Percentiles rank a stretch among this genome's conserved stretches.
phyloP scores from a whole-genome alignment of 1,139 yeast species.

The Lodderomyces margitis region DNA sequence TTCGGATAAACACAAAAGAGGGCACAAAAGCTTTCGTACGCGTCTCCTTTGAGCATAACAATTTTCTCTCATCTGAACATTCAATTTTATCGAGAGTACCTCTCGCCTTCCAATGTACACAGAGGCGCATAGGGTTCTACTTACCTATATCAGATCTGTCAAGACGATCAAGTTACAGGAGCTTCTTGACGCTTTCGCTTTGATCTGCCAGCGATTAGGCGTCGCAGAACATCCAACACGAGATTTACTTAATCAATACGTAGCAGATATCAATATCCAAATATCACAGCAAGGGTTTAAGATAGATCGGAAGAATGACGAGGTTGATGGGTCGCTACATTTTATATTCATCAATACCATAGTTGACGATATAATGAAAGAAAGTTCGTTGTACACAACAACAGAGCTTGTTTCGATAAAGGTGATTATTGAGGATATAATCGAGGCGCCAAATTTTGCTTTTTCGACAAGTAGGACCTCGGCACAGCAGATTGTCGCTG shows the following conservation, averaged over 20 bases:
- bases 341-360: constrained; percentile 45
- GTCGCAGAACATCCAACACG: constrained; percentile 5
- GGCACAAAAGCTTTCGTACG: too few relatives aligned
- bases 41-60: constrained; percentile 1
- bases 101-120: constrained; percentile 8
- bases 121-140: constrained; percentile 41
- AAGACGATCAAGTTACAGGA: constrained; percentile 20
- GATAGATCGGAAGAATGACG: constrained; percentile 40
- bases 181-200: constrained; percentile 16
- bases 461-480: constrained; percentile 29
- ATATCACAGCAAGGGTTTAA: constrained; percentile 45
- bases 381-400: constrained; percentile 41
- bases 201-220: constrained; percentile 13
- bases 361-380: constrained; percentile 40
- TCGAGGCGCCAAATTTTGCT: constrained; percentile 26
- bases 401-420: constrained; percentile 52
- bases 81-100: not conserved
- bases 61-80: not conserved
- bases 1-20: not conserved
- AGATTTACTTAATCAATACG: constrained; percentile 21
- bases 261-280: constrained; percentile 39
- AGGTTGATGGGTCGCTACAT: constrained; percentile 29
- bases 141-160: constrained; percentile 45
- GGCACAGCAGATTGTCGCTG: constrained; percentile 28
- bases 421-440: constrained; percentile 44